Conservation (phyloP, 2,329 filamentous ascomycete species). For the Botrytis squamosa region DNA sequence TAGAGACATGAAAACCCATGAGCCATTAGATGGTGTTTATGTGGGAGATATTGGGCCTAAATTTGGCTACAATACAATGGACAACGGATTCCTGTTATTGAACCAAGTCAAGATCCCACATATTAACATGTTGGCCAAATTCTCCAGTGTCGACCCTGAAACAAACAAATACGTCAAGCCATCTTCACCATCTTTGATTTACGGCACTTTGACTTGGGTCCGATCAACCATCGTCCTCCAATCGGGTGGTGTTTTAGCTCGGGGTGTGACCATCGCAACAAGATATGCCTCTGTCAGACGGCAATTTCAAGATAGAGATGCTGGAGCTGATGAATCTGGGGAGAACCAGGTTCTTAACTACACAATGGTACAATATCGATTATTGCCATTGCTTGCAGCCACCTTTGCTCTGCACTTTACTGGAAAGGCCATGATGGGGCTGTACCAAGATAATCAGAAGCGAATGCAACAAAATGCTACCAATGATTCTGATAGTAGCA, state of each 20-base stretch:
- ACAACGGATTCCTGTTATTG: conserved; percentile 77
- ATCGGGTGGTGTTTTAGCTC: conserved; percentile 67
- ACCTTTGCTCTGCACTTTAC: conserved; percentile 80
- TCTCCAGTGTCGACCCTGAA: conserved; percentile 65
- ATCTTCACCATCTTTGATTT: conserved; percentile 65
- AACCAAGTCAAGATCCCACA: conserved; percentile 76
- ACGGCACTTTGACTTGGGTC: conserved; percentile 75
- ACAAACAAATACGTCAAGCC: conserved; percentile 68
- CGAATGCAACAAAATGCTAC: conserved; percentile 54
- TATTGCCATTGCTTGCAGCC: conserved; percentile 69
- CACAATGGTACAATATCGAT: conserved; percentile 74
- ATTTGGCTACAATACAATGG: conserved; percentile 78
- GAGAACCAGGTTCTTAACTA: conserved; percentile 79
- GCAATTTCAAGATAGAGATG: conserved; percentile 77
- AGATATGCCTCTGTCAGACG: conserved; percentile 71
- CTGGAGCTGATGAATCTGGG: conserved; percentile 52
- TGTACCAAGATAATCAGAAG: conserved; percentile 72
- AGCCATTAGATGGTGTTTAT: conserved; percentile 66
- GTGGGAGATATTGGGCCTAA: conserved; percentile 81
- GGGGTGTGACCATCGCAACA: conserved; percentile 75
- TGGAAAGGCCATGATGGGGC: conserved; percentile 70
- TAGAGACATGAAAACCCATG: conserved; percentile 66
- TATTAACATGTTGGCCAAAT: conserved; percentile 70
- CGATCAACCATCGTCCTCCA: conserved; percentile 72
- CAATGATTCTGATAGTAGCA: conserved; percentile 43